Percentiles rank a stretch among this genome's conserved stretches.
Evolutionary conservation across 768 basidiomycete genomes (phyloP).

Genomic region (Russula foetens): DNA sequence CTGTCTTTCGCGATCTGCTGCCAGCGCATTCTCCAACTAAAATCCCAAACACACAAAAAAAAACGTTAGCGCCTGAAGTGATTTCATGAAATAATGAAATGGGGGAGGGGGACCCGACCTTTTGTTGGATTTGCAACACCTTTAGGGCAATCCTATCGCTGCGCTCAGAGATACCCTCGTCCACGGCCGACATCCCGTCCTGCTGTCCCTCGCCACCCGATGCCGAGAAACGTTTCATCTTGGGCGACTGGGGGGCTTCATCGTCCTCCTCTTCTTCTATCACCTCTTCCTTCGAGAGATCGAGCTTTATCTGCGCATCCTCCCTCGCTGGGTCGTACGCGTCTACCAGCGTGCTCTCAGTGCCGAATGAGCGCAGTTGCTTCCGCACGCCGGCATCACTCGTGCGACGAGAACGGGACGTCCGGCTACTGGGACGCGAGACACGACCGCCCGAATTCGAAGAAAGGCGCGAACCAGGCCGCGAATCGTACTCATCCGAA

Average conservation of each 20-base stretch:
- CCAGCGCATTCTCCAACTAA: conserved; percentile 70
- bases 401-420: conserved; percentile 47
- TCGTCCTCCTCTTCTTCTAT: conserved; percentile 42
- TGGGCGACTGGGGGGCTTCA: conserved; percentile 28
- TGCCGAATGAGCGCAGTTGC: conserved; percentile 62
- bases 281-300: conserved; percentile 47
- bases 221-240: conserved; percentile 77
- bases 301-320: conserved; percentile 40
- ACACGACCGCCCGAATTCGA: conserved; percentile 12
- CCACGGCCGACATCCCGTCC: conserved; percentile 80
- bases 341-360: conserved; percentile 76
- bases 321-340: conserved; percentile 36
- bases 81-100: no score
- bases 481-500: conserved; percentile 66
- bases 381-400: conserved; percentile 50
- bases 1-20: conserved; percentile 43
- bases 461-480: conserved; percentile 31
- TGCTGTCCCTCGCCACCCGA: conserved; percentile 54
- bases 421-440: conserved; percentile 38
- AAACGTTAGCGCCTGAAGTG: background rate
- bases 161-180: conserved; percentile 74
- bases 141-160: conserved; percentile 86
- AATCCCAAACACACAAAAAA: no score
- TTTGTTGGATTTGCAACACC: conserved; percentile 83
- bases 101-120: conserved; percentile 48